phyloP scores from a whole-genome alignment of 2,329 filamentous ascomycete species.

The Ramichloridium luteum region DNA sequence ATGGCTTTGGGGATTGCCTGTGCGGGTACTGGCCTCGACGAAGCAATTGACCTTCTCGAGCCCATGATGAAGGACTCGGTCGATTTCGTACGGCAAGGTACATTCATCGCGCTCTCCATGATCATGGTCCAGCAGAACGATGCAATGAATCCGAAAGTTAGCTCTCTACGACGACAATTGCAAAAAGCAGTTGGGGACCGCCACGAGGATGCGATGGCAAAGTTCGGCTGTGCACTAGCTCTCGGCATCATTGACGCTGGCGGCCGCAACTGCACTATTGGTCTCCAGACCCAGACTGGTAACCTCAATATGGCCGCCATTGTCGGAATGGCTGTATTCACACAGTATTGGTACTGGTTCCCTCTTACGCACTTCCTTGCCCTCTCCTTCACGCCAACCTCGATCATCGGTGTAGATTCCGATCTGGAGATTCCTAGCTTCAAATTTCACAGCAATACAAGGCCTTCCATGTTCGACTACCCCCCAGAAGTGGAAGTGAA shows the following conservation, averaged over 20 bases:
- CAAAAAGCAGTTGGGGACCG: constrained; percentile 89
- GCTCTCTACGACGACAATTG: constrained; percentile 78
- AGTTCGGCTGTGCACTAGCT: constrained; percentile 88
- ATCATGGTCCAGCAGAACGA: constrained; percentile 99
- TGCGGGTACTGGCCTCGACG: constrained; percentile 86
- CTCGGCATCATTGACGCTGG: constrained; percentile 96
- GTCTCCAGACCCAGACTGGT: constrained; percentile 91
- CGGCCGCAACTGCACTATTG: constrained; percentile 95
- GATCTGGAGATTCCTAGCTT: constrained; percentile 87
- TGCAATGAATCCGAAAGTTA: constrained; percentile 94
- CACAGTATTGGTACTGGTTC: constrained; percentile 99
- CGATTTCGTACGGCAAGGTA: constrained; percentile 95
- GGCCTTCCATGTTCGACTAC: constrained; percentile 94
- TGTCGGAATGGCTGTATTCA: constrained; percentile 95
- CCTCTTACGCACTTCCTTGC: constrained; percentile 95
- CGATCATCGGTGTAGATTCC: constrained; percentile 87
- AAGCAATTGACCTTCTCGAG: constrained; percentile 91
- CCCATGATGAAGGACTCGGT: constrained; percentile 99
- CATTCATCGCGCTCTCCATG: constrained; percentile 88
- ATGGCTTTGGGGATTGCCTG: constrained; percentile 98
- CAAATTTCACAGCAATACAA: constrained; percentile 90
- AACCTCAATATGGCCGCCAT: constrained; percentile 98
- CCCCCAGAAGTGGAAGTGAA: constrained; percentile 94
- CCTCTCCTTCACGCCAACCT: constrained; percentile 89
- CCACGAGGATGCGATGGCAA: constrained; percentile 98